Conservation (phyloP, 306 rosid species). For the Herpetospermum pedunculosum region DNA sequence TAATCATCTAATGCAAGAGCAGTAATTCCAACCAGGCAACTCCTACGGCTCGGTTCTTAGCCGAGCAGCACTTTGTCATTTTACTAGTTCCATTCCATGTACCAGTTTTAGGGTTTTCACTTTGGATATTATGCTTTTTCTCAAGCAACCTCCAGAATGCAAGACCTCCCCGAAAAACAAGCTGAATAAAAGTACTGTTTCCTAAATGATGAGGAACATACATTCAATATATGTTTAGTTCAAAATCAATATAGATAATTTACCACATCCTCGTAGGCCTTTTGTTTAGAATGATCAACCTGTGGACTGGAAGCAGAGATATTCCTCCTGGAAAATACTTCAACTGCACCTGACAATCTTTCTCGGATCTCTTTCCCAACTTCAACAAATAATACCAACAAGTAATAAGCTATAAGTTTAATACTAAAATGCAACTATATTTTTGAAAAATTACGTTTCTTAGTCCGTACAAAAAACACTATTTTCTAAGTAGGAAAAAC, state of each 20-base stretch:
- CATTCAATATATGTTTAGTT: background rate
- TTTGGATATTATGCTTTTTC: background rate
- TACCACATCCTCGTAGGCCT: conserved; percentile 71
- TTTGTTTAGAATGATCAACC: conserved; percentile 44
- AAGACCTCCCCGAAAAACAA: background rate
- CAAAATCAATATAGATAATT: conserved; percentile 1
- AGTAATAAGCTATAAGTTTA: conserved; percentile 11
- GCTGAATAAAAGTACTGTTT: background rate
- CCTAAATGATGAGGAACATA: background rate
- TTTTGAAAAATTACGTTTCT: background rate
- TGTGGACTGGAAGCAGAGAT: conserved; percentile 51
- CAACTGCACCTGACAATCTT: conserved; percentile 79
- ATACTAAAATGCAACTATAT: background rate
- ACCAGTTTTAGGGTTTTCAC: no score
- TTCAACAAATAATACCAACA: conserved; percentile 29
- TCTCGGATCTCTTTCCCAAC: conserved; percentile 86
- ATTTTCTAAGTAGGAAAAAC: background rate
- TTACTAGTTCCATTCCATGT: background rate
- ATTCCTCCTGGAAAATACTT: conserved; percentile 63
- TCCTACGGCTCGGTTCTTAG: background rate
- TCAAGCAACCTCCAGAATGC: background rate
- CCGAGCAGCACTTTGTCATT: background rate
- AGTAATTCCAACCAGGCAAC: background rate
- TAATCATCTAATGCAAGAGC: background rate
- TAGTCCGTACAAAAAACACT: conserved; percentile 6